Evolutionary conservation across 805 yeast species (phyloP), one percentile per base, ranked within the genome.

Genomic region (Monosporozyma solicola): DNA sequence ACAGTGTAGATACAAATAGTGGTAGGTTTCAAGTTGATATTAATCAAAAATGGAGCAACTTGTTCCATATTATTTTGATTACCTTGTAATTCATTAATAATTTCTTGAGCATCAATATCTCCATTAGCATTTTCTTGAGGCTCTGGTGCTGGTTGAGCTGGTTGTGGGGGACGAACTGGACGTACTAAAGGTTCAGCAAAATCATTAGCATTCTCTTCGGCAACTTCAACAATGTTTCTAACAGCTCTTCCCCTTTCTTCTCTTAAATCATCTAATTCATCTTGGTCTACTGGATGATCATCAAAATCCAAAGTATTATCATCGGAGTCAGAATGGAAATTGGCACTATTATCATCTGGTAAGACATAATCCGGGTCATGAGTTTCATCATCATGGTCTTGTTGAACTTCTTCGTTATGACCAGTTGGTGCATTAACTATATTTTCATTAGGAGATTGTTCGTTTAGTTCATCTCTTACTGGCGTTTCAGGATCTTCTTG

Each of bases 291-390:
- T 33, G 59, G 64, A 25, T 56, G 60, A 2, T 53, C 55, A 8
- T 51, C 59, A 8, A 53, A 57, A 11, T 59, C 60, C 53, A 29
- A 32, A 15, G 49, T 32, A 27, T 41, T 16, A 20, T 55, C 57
- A 22, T 64, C 49, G 3, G 52, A 33, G 5, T 32, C 47, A 5
- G 39, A 39, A 15, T 41, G 31, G 15, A n/a, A n/a, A 32, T 43
- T 27, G 27, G 33, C 15, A 24, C 15, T 46, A 7, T 46, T 41
- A 9, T 46, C 41, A 32, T 47, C 33, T 5, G 46, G 46, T 22
- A 54, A 54, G 15, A 49, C 50, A 49, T 49, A 62, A 55, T 68
- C 68, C 7, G 67, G 67, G 50, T 68, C 70, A 16, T 62, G 62
- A 4, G 55, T 62, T 7, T 61, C 68, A 31, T 64, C 65, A 3